These are phyloP conservation scores for Curvularia spicifera DNA, from an alignment of 2,329 filamentous ascomycete species.

Conservation along the genomic window DNA sequence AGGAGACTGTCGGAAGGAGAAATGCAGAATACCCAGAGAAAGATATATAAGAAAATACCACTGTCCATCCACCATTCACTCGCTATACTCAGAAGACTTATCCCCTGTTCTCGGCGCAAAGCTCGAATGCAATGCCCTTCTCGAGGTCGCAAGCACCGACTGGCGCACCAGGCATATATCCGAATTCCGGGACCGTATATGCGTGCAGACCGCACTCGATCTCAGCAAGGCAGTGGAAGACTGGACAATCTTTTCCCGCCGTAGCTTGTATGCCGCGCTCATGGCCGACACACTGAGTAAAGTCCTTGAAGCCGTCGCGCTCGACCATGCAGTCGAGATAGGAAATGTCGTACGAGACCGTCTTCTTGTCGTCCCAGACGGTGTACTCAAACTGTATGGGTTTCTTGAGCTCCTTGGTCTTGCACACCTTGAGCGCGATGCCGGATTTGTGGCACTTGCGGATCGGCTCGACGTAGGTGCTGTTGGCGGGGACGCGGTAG, in stretches of 20 bases:
- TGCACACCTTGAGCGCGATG: slow-evolving; percentile 23
- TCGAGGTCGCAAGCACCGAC: slow-evolving; percentile 18
- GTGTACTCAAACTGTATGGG: slow-evolving; percentile 28
- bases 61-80: neutral
- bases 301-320: slow-evolving; percentile 13
- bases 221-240: slow-evolving; percentile 13
- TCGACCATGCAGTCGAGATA: slow-evolving; percentile 26
- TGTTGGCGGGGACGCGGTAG: slow-evolving; percentile 11
- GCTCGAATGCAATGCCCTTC: slow-evolving; percentile 23
- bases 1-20: neutral
- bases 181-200: slow-evolving; percentile 21
- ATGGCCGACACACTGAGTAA: slow-evolving; percentile 19
- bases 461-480: slow-evolving; percentile 14
- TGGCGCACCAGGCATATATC: slow-evolving; percentile 16
- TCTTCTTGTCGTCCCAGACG: slow-evolving; percentile 13
- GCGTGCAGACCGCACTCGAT: slow-evolving; percentile 19
- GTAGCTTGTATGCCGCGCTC: slow-evolving; percentile 24
- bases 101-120: slow-evolving; percentile 19
- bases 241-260: slow-evolving; percentile 7
- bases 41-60: neutral
- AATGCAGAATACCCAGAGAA: neutral
- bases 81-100: neutral
- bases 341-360: slow-evolving; percentile 23
- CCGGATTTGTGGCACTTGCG: slow-evolving; percentile 15
- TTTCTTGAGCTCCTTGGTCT: slow-evolving; percentile 1